Evolutionary conservation across 2,329 filamentous ascomycete species (phyloP), one percentile per base, ranked within the genome.

Genomic region (Penicillium concentricum): DNA sequence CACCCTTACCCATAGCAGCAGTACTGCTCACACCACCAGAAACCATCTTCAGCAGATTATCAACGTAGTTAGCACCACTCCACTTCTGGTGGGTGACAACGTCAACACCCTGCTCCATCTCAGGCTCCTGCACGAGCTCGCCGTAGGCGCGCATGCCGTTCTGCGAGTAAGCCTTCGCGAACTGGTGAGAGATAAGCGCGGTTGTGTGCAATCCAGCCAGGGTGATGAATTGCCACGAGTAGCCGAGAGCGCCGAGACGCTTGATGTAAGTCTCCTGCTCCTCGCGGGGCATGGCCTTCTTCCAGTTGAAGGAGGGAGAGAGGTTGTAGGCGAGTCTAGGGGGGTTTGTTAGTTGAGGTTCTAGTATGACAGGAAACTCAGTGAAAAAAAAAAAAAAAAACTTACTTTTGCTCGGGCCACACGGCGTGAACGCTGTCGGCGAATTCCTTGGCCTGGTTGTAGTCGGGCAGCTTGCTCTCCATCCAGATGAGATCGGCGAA

Each of bases 161-260:
- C 74, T 85, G 81, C 56, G 88, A 83, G 75, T 90, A 99, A 47
- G 91, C 90, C 72, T 86, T 85, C 58, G 91, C 87, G 78, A 99
- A 99, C 61, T 88, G 86, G 78, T 97, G 87, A 69, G 88, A 88
- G 79, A 96, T 95, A 51, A 99, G 85, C 37, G 93, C 94, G 4
- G 91, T 97, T 61, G 91, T 96, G 82, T 99, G 94, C 72, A 99
- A 84, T 66, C 94, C 94, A 5, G 93, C 94, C 45, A 99, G 86
- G n/a, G 94, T 99, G 81, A 99, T 99, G 83, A 99, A 99, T 78
- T 99, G 94, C 94, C 94, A 99, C 85, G 91, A 96, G 85, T 99
- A 99, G 61, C 94, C 94, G 47, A 99, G 85, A 61, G 80, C 71
- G 59, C 87, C 92, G 39, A 99, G 89, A 41, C 94, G 90, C 61